Conservation (phyloP, 108 stramenopile species). For the Skeletonema potamos region DNA sequence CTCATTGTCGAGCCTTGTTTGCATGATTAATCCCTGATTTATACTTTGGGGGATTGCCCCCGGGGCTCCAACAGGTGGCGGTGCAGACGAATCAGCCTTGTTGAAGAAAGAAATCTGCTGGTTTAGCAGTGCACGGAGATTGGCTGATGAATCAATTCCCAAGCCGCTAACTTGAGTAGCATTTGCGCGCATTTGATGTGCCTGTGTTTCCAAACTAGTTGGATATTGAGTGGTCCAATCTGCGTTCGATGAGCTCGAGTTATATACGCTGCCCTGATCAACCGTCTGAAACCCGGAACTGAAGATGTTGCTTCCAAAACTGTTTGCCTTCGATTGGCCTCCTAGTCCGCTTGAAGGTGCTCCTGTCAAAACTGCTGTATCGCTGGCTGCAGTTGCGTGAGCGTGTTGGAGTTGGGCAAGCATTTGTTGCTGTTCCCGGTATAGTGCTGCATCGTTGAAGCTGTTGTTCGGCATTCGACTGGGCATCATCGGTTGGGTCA, state of each 20-base stretch:
- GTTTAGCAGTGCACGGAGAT: constrained; percentile 35
- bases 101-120: constrained; percentile 38
- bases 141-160: constrained; percentile 31
- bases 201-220: not conserved
- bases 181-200: constrained; percentile 7
- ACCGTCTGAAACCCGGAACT: constrained; percentile 21
- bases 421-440: constrained; percentile 35
- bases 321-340: not conserved
- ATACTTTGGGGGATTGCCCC: not conserved
- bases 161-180: not conserved
- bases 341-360: not conserved
- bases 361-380: not conserved
- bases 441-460: constrained; percentile 6
- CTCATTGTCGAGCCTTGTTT: not conserved
- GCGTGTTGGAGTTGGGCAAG: constrained; percentile 46
- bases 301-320: not conserved
- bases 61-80: no score
- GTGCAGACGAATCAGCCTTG: not conserved
- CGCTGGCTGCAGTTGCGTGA: constrained; percentile 13
- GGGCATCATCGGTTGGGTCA: not conserved
- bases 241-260: not conserved
- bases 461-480: not conserved
- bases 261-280: constrained; percentile 35
- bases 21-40: not conserved
- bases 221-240: constrained; percentile 1